Evolutionary conservation across 2,329 filamentous ascomycete genomes (phyloP), one percentile per base, ranked within the genome.

Genomic region (Colletotrichum sublineola): DNA sequence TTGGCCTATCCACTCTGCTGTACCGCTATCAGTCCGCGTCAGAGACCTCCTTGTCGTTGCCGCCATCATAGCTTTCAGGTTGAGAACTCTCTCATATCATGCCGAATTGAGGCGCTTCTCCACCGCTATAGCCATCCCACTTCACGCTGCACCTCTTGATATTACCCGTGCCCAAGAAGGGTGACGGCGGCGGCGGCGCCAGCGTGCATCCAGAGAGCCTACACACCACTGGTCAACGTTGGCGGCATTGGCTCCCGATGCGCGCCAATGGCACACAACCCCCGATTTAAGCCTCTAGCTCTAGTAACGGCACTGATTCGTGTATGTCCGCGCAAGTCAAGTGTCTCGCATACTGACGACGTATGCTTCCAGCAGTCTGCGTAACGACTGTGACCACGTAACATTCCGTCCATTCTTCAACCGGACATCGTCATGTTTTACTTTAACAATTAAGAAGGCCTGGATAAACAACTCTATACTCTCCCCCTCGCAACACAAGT

Each of bases 191-290:
- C 33, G 42, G 12, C 58, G 44, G 1, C 58, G 29, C 33, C 31
- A 15, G n/a, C 44, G 20, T 29, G 31, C 58, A 50, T 18, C 15
- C 12, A 3, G 20, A 24, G n/a, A 42, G 56, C 18, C 57, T 40
- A 46, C 38, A 44, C 33, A 40, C 38, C 38, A 12, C 9, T 40
- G 31, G 12, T n/a, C 12, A 48, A 33, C 12, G 15, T 18, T 14
- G 33, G 42, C 18, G 58, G 44, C 6, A 31, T 50, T 36, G 42
- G 42, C 12, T n/a, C 31, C 20, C 20, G 60, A 62, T 38, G 60
- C 60, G 60, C 60, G 31, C 60, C 44, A 62, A 62, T 62, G 58
- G 20, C 20, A 38, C 44, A 24, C 36, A 14, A 12, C 60, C 44
- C 44, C 60, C 33, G 60, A 29, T 38, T 7, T 38, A 15, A 7